Conservation (phyloP, 345 rosid genomes). For the Brassica juncea region DNA sequence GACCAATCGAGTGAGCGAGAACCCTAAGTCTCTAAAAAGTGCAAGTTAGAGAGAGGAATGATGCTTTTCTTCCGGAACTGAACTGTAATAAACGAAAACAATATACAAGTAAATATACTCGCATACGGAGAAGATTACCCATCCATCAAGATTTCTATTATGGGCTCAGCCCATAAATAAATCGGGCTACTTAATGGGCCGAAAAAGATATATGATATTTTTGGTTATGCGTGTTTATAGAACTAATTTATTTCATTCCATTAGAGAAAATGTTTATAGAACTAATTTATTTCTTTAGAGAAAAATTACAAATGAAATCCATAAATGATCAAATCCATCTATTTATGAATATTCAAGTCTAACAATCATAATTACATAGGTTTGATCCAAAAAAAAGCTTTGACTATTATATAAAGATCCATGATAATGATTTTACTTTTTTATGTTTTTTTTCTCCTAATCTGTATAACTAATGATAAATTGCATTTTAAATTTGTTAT, state of each 20-base stretch:
- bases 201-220: not conserved
- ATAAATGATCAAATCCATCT: too few relatives aligned
- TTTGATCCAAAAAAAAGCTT: too few relatives aligned
- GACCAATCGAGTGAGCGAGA: not conserved
- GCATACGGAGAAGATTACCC: constrained; percentile 14
- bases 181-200: constrained; percentile 14
- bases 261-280: not conserved
- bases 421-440: too few relatives aligned
- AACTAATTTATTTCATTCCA: not conserved
- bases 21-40: constrained; percentile 21
- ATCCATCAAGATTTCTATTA: constrained; percentile 22
- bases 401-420: too few relatives aligned
- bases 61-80: constrained; percentile 24
- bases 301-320: not conserved
- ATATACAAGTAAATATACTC: not conserved
- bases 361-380: too few relatives aligned
- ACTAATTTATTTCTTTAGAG: not conserved
- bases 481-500: too few relatives aligned
- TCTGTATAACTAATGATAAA: not conserved
- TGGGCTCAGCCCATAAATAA: not conserved
- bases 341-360: too few relatives aligned
- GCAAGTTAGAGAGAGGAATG: not conserved
- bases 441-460: too few relatives aligned
- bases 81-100: not conserved
- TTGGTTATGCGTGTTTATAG: not conserved